Evolutionary conservation across 352 stramenopile genomes (phyloP).

Genomic region (Nothophytophthora sp.): DNA sequence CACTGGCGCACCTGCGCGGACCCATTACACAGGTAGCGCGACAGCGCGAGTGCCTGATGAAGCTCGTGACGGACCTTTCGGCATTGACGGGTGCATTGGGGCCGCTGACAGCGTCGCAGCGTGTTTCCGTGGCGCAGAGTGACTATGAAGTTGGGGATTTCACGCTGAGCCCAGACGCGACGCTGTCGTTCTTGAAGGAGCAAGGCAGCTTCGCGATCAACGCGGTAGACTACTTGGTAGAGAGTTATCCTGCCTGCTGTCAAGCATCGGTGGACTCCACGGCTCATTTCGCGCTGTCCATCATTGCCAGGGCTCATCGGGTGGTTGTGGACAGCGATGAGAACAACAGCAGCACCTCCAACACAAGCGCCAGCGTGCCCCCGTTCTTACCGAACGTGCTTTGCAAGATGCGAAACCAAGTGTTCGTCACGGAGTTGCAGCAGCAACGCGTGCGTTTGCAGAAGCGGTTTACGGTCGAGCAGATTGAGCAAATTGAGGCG

Average conservation of each 20-base stretch:
- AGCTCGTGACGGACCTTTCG: slow-evolving; percentile 26
- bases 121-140: slow-evolving; percentile 1
- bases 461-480: slow-evolving; percentile 20
- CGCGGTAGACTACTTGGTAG: slow-evolving; percentile 16
- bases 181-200: slow-evolving; percentile 28
- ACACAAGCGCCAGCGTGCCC: slow-evolving; percentile 1
- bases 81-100: slow-evolving; percentile 22
- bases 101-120: slow-evolving; percentile 12
- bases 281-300: slow-evolving; percentile 19
- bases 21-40: neutral
- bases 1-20: slow-evolving; percentile 7
- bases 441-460: slow-evolving; percentile 21
- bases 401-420: slow-evolving; percentile 27
- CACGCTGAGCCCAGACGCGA: slow-evolving; percentile 14
- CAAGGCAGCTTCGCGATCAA: slow-evolving; percentile 30
- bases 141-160: slow-evolving; percentile 19
- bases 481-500: slow-evolving; percentile 31
- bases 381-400: slow-evolving; percentile 21
- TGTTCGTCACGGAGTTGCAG: slow-evolving; percentile 26
- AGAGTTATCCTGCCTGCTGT: slow-evolving; percentile 11
- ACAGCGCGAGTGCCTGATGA: slow-evolving; percentile 13
- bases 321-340: slow-evolving; percentile 10
- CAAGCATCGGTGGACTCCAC: slow-evolving; percentile 23
- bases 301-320: slow-evolving; percentile 18
- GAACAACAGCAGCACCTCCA: slow-evolving; percentile 1